A percentile compares a stretch with the other conserved stretches of the same genome.
phyloP scores from a whole-genome alignment of 2,329 filamentous ascomycete species.

The Venturia oleaginea region DNA sequence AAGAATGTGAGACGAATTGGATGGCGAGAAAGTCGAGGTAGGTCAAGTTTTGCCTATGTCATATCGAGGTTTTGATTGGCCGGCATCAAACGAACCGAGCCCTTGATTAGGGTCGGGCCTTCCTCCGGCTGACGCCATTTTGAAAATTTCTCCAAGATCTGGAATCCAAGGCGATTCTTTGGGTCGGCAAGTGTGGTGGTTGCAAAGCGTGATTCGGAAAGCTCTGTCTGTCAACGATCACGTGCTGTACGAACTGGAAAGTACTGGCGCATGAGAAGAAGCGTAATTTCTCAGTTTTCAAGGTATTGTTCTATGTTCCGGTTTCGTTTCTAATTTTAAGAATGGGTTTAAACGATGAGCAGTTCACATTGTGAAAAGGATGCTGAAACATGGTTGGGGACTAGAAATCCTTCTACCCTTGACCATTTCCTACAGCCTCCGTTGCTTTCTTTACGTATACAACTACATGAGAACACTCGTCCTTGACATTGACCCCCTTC shows the following conservation, averaged over 20 bases:
- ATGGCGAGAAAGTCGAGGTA: neutral
- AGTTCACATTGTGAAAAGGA: neutral
- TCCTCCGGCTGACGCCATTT: neutral
- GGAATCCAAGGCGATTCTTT: neutral
- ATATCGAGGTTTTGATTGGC: neutral
- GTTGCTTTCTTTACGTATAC: neutral
- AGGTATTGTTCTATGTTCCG: no score
- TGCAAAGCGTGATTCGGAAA: neutral
- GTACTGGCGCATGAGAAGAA: no score
- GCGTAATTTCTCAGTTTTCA: no score
- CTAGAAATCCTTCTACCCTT: neutral
- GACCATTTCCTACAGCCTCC: neutral
- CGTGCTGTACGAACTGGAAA: no score
- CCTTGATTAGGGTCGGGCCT: neutral
- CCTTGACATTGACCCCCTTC: neutral
- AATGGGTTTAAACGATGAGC: no score
- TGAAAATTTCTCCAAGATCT: neutral
- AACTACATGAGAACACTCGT: neutral
- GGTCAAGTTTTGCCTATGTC: neutral
- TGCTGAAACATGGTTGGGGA: neutral
- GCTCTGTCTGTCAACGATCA: no score
- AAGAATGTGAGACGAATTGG: neutral
- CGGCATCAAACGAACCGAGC: neutral
- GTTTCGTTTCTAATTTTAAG: no score
- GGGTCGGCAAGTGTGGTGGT: neutral